Evolutionary conservation across 169 alveolate species (phyloP).

Genomic region (Plasmodium inui): DNA sequence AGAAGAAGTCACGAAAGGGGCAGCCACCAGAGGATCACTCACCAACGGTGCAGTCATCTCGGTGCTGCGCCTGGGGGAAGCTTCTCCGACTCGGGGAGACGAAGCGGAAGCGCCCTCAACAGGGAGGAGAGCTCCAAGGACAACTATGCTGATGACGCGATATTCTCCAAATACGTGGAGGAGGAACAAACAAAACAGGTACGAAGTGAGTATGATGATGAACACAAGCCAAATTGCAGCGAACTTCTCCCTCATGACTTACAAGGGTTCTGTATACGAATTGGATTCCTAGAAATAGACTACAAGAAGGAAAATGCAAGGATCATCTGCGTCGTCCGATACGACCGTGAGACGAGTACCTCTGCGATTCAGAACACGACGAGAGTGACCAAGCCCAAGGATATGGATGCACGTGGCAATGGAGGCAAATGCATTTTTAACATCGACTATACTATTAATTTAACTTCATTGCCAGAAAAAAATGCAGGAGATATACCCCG

Average conservation of each 20-base stretch:
- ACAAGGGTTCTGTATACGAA: slow-evolving; percentile 21
- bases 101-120: not conserved
- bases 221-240: not conserved
- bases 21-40: too few species aligned
- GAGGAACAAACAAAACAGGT: slow-evolving; percentile 12
- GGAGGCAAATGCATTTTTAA: slow-evolving; percentile 80
- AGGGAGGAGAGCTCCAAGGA: not conserved
- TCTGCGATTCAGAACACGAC: slow-evolving; percentile 72
- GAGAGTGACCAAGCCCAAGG: slow-evolving; percentile 74
- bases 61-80: not conserved
- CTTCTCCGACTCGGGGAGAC: not conserved
- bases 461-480: slow-evolving; percentile 84
- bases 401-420: not conserved
- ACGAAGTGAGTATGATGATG: not conserved
- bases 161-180: slow-evolving; percentile 1
- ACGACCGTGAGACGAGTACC: slow-evolving; percentile 66
- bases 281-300: slow-evolving; percentile 34
- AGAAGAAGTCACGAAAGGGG: too few species aligned
- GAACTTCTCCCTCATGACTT: slow-evolving; percentile 20
- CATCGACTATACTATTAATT: slow-evolving; percentile 74
- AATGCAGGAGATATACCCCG: slow-evolving; percentile 85
- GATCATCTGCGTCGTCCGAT: slow-evolving; percentile 76
- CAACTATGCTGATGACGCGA: not conserved
- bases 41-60: not conserved
- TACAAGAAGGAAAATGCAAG: slow-evolving; percentile 47